Evolutionary conservation across 169 alveolate genomes (phyloP), one percentile per base, ranked within the genome.

Genomic region (Besnoitia besnoiti): DNA sequence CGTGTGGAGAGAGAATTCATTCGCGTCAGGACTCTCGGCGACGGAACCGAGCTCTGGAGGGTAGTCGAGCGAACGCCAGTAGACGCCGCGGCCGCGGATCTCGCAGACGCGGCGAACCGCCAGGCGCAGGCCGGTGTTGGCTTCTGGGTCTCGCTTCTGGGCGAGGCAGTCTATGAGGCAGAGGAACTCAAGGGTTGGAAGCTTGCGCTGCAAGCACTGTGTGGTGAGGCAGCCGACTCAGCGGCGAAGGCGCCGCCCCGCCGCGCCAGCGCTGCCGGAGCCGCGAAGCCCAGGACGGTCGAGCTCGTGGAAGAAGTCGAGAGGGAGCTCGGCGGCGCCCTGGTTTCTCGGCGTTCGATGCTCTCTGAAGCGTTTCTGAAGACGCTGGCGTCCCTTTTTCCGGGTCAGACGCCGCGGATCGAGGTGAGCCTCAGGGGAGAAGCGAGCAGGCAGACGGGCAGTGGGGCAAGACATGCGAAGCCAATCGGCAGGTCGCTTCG

Each of bases 361-460:
- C 82, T 73, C 44, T 5, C 82, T 7, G 82, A 73, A 30, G 46
- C 16, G 16, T 35, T 77, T 24, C 59, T 77, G 40, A 35, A 77
- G 40, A 44, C 47, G 12, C 49, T 77, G 7, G 10, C 40, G 10
- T 77, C 87, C 40, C 87, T 77, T 10, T 77, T 77, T 77, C 87
- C 87, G 8, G 87, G 87, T 0, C 87, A 77, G 47, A 40, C 87
- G 14, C 59, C 55, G 40, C 87, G 59, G 33, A 27, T 77, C 44
- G 87, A 77, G 87, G 87, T 77, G 55, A 77, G 87, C 82, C n/a
- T 2, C 39, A 73, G 46, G 27, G 82, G 24, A 73, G 46, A 19
- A 8, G 21, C 27, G 39, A 30, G 82, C 14, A 39, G 44, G 7
- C 39, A 62, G 79, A 62, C n/a, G 39, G 55, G 14, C 14, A 49